Evolutionary conservation across 352 stramenopile species (phyloP).

Genomic region (Globisporangium orthogonon): DNA sequence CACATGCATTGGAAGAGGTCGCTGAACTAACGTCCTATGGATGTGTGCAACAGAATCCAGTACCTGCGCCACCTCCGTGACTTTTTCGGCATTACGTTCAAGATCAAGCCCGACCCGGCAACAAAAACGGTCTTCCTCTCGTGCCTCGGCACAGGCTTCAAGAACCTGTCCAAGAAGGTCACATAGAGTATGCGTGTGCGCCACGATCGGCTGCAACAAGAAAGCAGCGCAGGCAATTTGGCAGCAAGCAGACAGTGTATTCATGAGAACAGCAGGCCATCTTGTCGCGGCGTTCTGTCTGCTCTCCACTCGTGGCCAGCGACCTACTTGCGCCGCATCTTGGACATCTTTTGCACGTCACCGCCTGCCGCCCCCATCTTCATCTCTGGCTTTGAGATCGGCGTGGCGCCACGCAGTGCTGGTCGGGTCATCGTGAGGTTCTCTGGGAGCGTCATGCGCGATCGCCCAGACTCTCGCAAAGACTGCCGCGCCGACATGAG

Average conservation of each 20-base stretch:
- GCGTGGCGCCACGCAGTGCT: slow-evolving; percentile 34
- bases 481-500: slow-evolving; percentile 55
- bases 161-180: slow-evolving; percentile 94
- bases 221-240: not conserved
- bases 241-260: not conserved
- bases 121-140: slow-evolving; percentile 91
- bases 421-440: slow-evolving; percentile 53
- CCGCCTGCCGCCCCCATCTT: slow-evolving; percentile 72
- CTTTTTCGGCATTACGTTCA: slow-evolving; percentile 93
- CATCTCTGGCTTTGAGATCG: slow-evolving; percentile 57
- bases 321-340: slow-evolving; percentile 60
- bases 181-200: slow-evolving; percentile 52
- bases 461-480: slow-evolving; percentile 40
- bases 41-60: slow-evolving; percentile 55
- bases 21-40: not conserved
- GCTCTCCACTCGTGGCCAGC: not conserved
- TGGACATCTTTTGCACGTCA: slow-evolving; percentile 44
- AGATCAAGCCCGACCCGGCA: slow-evolving; percentile 86
- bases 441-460: slow-evolving; percentile 28
- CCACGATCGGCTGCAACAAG: no score
- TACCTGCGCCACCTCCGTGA: slow-evolving; percentile 88
- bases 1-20: not conserved
- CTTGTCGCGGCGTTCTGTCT: no score
- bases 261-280: not conserved
- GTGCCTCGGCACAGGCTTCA: slow-evolving; percentile 93